These are phyloP conservation scores for Pseudogymnoascus sp. DNA, from an alignment of 2,329 filamentous ascomycete species.

Conservation along the genomic window DNA sequence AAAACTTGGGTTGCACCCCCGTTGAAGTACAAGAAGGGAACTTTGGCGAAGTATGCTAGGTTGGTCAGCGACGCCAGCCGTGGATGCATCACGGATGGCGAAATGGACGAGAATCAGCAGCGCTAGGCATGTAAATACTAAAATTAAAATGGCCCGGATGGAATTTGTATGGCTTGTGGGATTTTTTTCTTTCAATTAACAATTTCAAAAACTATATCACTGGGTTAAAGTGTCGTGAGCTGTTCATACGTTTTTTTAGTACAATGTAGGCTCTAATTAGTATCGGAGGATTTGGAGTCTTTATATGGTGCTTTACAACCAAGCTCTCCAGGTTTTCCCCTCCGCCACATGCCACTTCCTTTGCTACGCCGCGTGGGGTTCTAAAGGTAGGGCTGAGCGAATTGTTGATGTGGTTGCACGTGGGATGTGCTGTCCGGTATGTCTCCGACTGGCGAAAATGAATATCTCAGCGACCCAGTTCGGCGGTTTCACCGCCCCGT, in stretches of 20 bases:
- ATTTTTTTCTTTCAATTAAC: slow-evolving; percentile 2
- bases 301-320: neutral
- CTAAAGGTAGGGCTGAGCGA: neutral
- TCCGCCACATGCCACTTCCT: neutral
- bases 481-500: neutral
- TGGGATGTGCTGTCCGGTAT: neutral
- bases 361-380: neutral
- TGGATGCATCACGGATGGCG: slow-evolving; percentile 48
- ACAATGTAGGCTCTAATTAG: neutral
- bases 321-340: neutral
- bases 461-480: neutral
- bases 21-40: slow-evolving; percentile 49
- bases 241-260: neutral
- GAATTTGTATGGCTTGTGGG: neutral
- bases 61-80: slow-evolving; percentile 48
- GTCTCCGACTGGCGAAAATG: neutral
- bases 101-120: neutral
- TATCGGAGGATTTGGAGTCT: neutral
- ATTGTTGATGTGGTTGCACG: neutral
- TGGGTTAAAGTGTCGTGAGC: neutral
- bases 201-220: slow-evolving; percentile 1
- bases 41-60: slow-evolving; percentile 48
- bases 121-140: neutral
- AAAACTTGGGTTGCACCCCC: slow-evolving; percentile 43
- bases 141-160: neutral